Percentiles rank a stretch among this genome's conserved stretches.
Conservation (phyloP, 108 stramenopile species). For the Chaetoceros muelleri region DNA sequence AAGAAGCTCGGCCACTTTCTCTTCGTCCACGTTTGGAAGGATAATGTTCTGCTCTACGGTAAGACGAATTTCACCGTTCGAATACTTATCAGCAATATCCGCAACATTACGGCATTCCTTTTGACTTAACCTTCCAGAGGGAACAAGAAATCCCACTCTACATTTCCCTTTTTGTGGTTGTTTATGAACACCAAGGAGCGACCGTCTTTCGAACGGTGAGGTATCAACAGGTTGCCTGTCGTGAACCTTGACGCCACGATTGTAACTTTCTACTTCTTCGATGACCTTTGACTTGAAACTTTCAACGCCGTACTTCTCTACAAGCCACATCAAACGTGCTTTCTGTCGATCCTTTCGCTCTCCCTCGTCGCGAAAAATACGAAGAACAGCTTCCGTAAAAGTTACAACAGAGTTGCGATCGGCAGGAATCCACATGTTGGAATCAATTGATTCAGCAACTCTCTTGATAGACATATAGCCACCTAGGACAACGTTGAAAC, state of each 20-base stretch:
- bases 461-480: conserved; percentile 92
- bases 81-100: conserved; percentile 80
- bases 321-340: conserved; percentile 87
- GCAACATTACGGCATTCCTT: conserved; percentile 71
- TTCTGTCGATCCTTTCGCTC: conserved; percentile 82
- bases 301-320: conserved; percentile 84
- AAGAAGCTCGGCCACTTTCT: conserved; percentile 45
- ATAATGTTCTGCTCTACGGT: conserved; percentile 94
- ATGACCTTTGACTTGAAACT: conserved; percentile 62
- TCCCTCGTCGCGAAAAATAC: conserved; percentile 84
- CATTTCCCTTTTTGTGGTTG: conserved; percentile 78
- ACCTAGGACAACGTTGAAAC: conserved; percentile 90
- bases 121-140: conserved; percentile 71
- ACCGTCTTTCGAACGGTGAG: conserved; percentile 60
- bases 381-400: conserved; percentile 71
- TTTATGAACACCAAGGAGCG: conserved; percentile 80
- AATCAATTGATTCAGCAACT: conserved; percentile 68
- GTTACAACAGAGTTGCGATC: conserved; percentile 67
- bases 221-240: conserved; percentile 46
- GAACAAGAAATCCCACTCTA: conserved; percentile 81
- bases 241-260: conserved; percentile 47
- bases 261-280: conserved; percentile 58
- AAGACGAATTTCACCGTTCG: conserved; percentile 80
- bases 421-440: conserved; percentile 81
- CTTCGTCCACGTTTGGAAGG: conserved; percentile 81